Conservation (phyloP, 1,284 basidiomycete genomes). For the Ustilago shanxiensis region DNA sequence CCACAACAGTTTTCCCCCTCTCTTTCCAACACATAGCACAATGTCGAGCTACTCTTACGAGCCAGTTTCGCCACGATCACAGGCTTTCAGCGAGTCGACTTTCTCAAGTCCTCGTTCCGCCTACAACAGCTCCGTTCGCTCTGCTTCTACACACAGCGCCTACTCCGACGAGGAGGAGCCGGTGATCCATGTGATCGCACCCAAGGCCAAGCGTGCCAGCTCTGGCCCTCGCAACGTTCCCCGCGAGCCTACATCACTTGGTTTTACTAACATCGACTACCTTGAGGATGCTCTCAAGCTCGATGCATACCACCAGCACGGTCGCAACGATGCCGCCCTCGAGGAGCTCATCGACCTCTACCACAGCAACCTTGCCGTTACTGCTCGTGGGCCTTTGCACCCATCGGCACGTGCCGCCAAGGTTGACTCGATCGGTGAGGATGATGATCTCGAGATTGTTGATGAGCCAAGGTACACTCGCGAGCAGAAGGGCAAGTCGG, state of each 20-base stretch:
- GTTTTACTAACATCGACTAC: slow-evolving; percentile 35
- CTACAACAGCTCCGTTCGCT: slow-evolving; percentile 30
- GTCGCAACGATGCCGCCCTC: slow-evolving; percentile 18
- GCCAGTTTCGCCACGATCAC: slow-evolving; percentile 41
- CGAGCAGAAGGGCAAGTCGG: slow-evolving; percentile 43
- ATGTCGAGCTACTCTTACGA: slow-evolving; percentile 43
- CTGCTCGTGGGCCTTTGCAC: slow-evolving; percentile 8
- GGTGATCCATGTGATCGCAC: slow-evolving; percentile 18
- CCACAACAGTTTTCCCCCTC: not conserved
- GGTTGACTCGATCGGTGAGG: slow-evolving; percentile 43
- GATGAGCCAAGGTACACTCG: slow-evolving; percentile 44
- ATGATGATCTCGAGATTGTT: slow-evolving; percentile 40
- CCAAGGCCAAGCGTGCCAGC: slow-evolving; percentile 21
- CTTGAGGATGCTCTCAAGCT: slow-evolving; percentile 44
- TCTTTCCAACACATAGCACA: not conserved
- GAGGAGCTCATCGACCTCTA: slow-evolving; percentile 41
- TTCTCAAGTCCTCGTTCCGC: slow-evolving; percentile 40
- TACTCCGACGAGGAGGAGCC: slow-evolving; percentile 36
- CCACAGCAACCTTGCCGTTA: slow-evolving; percentile 25
- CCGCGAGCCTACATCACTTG: slow-evolving; percentile 4
- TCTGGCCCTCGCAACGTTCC: slow-evolving; percentile 7
- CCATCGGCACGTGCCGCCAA: slow-evolving; percentile 8
- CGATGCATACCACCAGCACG: slow-evolving; percentile 16
- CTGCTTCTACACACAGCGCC: slow-evolving; percentile 29
- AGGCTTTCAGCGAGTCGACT: slow-evolving; percentile 32